These are phyloP conservation scores for Pichia paraexigua DNA, from an alignment of 805 yeast genomes.

Conservation along the genomic window DNA sequence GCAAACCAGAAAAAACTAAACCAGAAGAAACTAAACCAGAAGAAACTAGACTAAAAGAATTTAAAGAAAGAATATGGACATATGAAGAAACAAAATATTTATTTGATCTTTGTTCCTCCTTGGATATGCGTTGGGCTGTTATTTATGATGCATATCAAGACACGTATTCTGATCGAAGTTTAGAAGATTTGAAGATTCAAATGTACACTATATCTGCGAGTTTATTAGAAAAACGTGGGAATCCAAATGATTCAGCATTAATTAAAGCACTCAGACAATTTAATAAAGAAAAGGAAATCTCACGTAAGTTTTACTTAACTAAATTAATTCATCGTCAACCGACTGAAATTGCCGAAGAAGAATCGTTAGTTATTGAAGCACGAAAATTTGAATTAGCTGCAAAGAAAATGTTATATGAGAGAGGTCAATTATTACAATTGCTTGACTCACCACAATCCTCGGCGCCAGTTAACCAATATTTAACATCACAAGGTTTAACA, in stretches of 20 bases:
- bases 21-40: background rate
- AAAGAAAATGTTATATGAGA: conserved; percentile 75
- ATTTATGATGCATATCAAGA: conserved; percentile 50
- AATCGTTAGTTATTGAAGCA: conserved; percentile 86
- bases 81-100: conserved; percentile 71
- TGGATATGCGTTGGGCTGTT: conserved; percentile 64
- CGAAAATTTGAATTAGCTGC: conserved; percentile 88
- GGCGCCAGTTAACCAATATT: conserved; percentile 65
- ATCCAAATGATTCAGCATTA: conserved; percentile 37
- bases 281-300: conserved; percentile 63
- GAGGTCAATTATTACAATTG: conserved; percentile 67
- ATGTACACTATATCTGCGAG: conserved; percentile 63
- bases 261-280: conserved; percentile 56
- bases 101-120: conserved; percentile 56
- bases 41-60: background rate
- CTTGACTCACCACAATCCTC: conserved; percentile 83
- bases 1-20: background rate
- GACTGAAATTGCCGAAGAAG: conserved; percentile 97
- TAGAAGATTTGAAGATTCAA: conserved; percentile 80
- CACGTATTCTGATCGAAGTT: conserved; percentile 38
- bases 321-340: conserved; percentile 77
- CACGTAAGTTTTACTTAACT: conserved; percentile 73
- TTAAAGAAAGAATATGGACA: conserved; percentile 40
- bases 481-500: conserved; percentile 82
- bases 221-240: conserved; percentile 33